Percentiles rank a stretch among this genome's conserved stretches.
These are phyloP conservation scores for Kuraishia capsulata DNA, from an alignment of 805 yeast species.

Conservation along the genomic window DNA sequence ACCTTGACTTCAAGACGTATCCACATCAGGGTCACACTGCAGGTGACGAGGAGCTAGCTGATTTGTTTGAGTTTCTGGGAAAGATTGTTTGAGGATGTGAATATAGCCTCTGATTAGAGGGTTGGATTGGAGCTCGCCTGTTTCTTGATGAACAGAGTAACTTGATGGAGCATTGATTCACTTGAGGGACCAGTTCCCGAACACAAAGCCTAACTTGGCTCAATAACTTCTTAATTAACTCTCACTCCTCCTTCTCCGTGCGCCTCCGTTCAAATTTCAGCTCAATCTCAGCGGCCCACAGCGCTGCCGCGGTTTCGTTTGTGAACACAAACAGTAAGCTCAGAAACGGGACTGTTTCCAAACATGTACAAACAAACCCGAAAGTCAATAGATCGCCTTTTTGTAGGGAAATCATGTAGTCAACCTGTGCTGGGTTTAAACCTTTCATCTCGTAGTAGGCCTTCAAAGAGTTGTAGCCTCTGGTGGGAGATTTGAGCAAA, in stretches of 20 bases:
- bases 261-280: background rate
- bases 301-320: conserved; percentile 52
- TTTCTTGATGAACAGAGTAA: no score
- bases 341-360: conserved; percentile 47
- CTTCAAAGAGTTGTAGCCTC: conserved; percentile 41
- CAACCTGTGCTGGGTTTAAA: conserved; percentile 30
- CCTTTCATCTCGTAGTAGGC: conserved; percentile 53
- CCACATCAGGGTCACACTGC: conserved; percentile 62
- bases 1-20: conserved; percentile 45
- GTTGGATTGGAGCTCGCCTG: background rate
- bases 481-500: conserved; percentile 41
- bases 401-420: conserved; percentile 24
- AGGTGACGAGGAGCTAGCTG: conserved; percentile 54
- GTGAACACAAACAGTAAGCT: conserved; percentile 48
- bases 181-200: no score
- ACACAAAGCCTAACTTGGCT: no score
- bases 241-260: no score
- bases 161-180: no score
- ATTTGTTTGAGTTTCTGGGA: conserved; percentile 37
- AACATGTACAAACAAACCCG: conserved; percentile 39
- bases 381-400: conserved; percentile 35
- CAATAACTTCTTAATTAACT: no score
- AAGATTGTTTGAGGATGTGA: conserved; percentile 12
- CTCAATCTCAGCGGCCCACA: conserved; percentile 39
- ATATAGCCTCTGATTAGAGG: background rate